Base-by-base conservation (phyloP, 1,284 basidiomycete species). In the Trametes hirsuta region DNA sequence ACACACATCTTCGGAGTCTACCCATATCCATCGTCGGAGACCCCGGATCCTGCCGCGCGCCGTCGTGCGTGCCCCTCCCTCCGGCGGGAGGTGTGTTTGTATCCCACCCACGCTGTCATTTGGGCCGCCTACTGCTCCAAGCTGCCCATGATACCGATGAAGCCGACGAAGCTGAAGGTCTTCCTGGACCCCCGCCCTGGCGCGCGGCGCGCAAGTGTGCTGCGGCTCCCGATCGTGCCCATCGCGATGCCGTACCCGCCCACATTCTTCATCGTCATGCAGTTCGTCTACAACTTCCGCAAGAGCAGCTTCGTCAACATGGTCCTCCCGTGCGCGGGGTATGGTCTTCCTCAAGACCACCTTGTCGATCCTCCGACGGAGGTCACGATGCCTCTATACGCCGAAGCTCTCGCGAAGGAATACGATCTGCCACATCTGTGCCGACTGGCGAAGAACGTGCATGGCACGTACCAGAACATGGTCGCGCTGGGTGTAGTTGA, bases 1-100 rank as follows among this genome's bases (percentile, higher is more conserved):
- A 68, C 69, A 5, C 71, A 72, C 50, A 47, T 63, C 51, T 63
- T 72, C 25, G 67, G 55, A 1, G 53, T 72, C 12, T 65, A 64
- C 56, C 12, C 25, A 18, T 46, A 51, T 41, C 30, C 55, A 35
- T 40, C 53, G 35, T 21, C 22, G 10, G 35, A n/a, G 30, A 9
- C 24, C 44, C 11, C 35, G 46, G 51, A 36, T 47, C 44, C 44
- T 49, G 49, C 62, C 21, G 40, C 54, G 55, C 15, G 40, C 30
- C 56, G 58, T 39, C 52, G 42, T 24, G 53, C 49, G 6, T 24
- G 24, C 39, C 30, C 30, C 15, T 11, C 15, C 12, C 37, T 39
- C 18, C 36, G 25, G 22, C 65, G 68, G 11, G 40, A 30, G 15
- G 63, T 69, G 12, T 37, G 34, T 21, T 40, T 70, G 24, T 62